Conservation (phyloP, 495 filamentous ascomycete species). For the Cercophora samala region DNA sequence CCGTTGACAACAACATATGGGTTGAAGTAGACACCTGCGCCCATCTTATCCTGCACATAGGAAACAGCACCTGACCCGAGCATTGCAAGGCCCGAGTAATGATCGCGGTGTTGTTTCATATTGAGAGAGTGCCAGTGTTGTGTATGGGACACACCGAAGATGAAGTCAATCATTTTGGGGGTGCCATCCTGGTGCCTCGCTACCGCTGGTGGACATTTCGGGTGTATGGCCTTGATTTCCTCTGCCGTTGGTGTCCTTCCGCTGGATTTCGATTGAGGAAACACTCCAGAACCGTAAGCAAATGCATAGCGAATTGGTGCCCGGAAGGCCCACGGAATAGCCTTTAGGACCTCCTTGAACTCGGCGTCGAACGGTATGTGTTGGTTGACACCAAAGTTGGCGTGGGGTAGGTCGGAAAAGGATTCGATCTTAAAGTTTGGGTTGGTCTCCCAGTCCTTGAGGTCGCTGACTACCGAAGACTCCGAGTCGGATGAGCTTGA, state of each 20-base stretch:
- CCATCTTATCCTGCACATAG: constrained; percentile 78
- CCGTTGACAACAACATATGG: constrained; percentile 94
- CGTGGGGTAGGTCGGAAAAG: constrained; percentile 83
- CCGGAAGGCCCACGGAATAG: constrained; percentile 87
- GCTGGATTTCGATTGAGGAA: constrained; percentile 63
- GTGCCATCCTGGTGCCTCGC: constrained; percentile 76
- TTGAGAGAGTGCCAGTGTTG: constrained; percentile 98
- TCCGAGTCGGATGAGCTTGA: constrained; percentile 28
- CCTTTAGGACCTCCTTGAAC: constrained; percentile 83
- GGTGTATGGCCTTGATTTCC: constrained; percentile 61
- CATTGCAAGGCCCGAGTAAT: constrained; percentile 85
- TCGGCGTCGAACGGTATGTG: constrained; percentile 91
- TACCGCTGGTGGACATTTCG: constrained; percentile 72
- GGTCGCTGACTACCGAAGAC: constrained; percentile 34
- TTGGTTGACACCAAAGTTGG: constrained; percentile 91
- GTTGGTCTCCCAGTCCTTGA: constrained; percentile 72
- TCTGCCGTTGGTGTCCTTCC: constrained; percentile 48
- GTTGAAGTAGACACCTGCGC: constrained; percentile 96
- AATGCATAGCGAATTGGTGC: constrained; percentile 95
- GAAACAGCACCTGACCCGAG: constrained; percentile 81
- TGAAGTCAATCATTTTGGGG: constrained; percentile 97
- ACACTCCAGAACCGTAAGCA: constrained; percentile 95
- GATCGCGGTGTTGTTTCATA: constrained; percentile 78
- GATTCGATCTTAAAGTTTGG: constrained; percentile 68
- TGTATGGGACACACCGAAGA: constrained; percentile 91